A percentile compares a stretch with the other conserved stretches of the same genome.
Evolutionary conservation across 1,284 basidiomycete genomes (phyloP).

Genomic region (Pascua guehoae): DNA sequence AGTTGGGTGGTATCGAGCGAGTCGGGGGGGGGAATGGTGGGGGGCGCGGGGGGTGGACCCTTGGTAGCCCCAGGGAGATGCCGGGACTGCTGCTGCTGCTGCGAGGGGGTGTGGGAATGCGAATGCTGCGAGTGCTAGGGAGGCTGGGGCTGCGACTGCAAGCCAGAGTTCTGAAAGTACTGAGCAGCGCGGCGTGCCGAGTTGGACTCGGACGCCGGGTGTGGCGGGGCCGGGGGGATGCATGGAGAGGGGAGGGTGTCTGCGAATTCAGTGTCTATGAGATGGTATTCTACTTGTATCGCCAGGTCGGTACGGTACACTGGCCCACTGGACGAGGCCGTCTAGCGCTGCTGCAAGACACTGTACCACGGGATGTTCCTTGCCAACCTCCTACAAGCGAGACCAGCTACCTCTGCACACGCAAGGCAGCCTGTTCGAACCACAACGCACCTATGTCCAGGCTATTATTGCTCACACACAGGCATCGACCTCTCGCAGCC

Average conservation of each 20-base stretch:
- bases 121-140: background rate
- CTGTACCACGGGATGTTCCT: background rate
- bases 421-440: background rate
- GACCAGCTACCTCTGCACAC: background rate
- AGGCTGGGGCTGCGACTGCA: too few species aligned
- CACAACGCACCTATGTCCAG: background rate
- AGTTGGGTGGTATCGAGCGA: constrained; percentile 12
- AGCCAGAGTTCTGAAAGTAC: too few species aligned
- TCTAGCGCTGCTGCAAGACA: background rate
- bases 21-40: background rate
- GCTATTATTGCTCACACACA: constrained; percentile 9
- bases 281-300: background rate
- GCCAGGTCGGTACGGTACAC: background rate
- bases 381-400: background rate
- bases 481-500: constrained; percentile 35
- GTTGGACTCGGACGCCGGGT: background rate
- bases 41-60: background rate
- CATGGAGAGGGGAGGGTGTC: background rate
- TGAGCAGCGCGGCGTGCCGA: too few species aligned
- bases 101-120: background rate
- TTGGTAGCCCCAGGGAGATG: background rate
- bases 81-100: constrained; percentile 1
- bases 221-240: background rate
- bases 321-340: background rate
- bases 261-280: too few species aligned